Conservation (phyloP, 768 basidiomycete species). For the Hortiboletus flavorubellus region DNA sequence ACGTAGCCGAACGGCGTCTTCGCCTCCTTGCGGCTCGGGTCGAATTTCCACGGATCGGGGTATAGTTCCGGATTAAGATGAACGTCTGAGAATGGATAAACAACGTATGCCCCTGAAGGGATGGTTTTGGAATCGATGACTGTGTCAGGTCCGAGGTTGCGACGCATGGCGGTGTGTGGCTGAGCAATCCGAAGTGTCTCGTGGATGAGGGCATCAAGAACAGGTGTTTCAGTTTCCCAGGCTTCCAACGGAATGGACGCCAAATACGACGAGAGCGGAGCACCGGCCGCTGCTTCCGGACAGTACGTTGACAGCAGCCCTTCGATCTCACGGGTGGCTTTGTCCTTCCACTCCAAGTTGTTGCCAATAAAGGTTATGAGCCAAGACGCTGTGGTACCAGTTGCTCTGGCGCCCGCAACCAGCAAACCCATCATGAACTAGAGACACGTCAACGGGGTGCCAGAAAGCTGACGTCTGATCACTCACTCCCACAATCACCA, state of each 20-base stretch:
- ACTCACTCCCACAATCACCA: conserved; percentile 66
- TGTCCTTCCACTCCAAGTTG: conserved; percentile 60
- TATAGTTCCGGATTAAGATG: conserved; percentile 72
- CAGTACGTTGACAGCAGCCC: conserved; percentile 46
- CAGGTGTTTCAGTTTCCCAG: conserved; percentile 69
- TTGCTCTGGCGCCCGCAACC: conserved; percentile 78
- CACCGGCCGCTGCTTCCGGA: conserved; percentile 18
- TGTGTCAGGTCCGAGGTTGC: conserved; percentile 70
- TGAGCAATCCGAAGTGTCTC: conserved; percentile 78
- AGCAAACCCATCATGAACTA: conserved; percentile 82
- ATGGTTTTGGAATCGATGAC: conserved; percentile 67
- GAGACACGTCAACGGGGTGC: conserved; percentile 21
- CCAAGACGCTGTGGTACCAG: conserved; percentile 80
- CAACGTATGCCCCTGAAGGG: conserved; percentile 70
- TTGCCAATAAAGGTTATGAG: conserved; percentile 68
- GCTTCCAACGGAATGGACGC: conserved; percentile 60
- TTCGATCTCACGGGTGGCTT: conserved; percentile 59
- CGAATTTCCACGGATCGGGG: conserved; percentile 74
- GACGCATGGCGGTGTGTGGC: conserved; percentile 78
- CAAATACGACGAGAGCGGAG: conserved; percentile 44
- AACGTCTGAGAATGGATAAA: conserved; percentile 79
- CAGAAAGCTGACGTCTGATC: conserved; percentile 14
- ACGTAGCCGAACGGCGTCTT: conserved; percentile 59
- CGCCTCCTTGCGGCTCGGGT: conserved; percentile 53
- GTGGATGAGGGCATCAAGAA: conserved; percentile 68